Base-by-base conservation (phyloP, 1,284 basidiomycete genomes). In the Tilletiaria anomala region DNA sequence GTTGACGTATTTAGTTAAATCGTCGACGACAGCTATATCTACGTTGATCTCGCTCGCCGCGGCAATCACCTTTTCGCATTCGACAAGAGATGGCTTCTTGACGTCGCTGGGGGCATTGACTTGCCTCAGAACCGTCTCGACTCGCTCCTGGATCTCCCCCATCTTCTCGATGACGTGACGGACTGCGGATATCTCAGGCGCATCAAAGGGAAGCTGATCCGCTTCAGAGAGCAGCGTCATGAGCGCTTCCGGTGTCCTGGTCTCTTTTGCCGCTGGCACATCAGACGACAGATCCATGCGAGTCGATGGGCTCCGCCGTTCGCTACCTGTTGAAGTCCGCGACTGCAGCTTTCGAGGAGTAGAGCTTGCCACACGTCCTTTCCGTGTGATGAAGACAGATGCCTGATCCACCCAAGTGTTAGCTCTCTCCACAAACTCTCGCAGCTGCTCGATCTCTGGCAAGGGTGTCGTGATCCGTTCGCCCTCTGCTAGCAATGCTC, bases 341-440 rank as follows among this genome's bases (percentile, higher is more conserved):
- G n/a, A n/a, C n/a, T n/a, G n/a, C n/a, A n/a, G n/a, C n/a, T n/a
- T n/a, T n/a, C n/a, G n/a, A n/a, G n/a, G n/a, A n/a, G n/a, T n/a
- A n/a, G n/a, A n/a, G n/a, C n/a, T n/a, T n/a, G n/a, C n/a, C n/a
- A n/a, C n/a, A n/a, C n/a, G n/a, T n/a, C n/a, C n/a, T n/a, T n/a
- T n/a, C 78, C 80, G 52, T 5, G 51, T 37, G 35, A 62, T 40
- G 32, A 60, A 54, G 26, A 51, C 39, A 20, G 47, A 51, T 6
- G 78, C 75, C 39, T 83, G 79, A n/a, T 62, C 69, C 4, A 88
- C 72, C 86, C 87, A 91, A 48, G 81, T 78, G 53, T 79, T 82
- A 18, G 83, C 87, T 45, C 78, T 75, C 32, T 70, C 73, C 39
- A 93, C 81, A 61, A 85, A 86, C 60, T 77, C 80, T 36, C 79